Evolutionary conservation across 2,329 filamentous ascomycete species (phyloP), one percentile per base, ranked within the genome.

Genomic region (Beauveria caledonica): DNA sequence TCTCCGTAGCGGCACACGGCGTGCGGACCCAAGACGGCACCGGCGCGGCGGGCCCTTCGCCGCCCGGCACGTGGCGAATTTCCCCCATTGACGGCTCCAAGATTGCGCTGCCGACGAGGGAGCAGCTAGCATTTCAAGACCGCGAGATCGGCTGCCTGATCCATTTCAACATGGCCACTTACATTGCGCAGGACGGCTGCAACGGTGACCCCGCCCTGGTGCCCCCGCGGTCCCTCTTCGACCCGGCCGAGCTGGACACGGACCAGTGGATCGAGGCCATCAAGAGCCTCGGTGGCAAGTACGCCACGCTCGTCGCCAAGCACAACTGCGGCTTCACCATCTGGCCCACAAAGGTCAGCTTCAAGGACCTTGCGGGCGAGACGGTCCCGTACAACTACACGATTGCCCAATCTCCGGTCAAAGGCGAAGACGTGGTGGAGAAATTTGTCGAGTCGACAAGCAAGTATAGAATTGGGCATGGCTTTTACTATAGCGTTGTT

Each of bases 291-390:
- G 69, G 69, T n/a, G 69, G 65, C 10, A 66, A 65, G 42, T 69
- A 69, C 53, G 69, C 69, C 17, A 70, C 69, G 1, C 62, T 70
- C 27, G 68, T 70, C 5, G 69, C 66, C 9, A 70, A 70, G 54
- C 69, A 70, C 59, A 70, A 70, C 51, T 70, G 69, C 58, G 69
- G 69, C 13, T 70, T 70, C 60, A 65, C 66, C 3, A 67, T 63
- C 2, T 70, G 68, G 68, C 68, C 69, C 1, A 70, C 67, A 44
- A 50, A 67, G 42, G 67, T 70, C 6, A 63, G 56, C 17, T 70
- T 70, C 50, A 53, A 62, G 48, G 65, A 65, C 13, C 56, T 63
- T 4, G 66, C 68, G 15, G 66, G 66, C 17, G 56, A 65, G 15
- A 64, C 64, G 21, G 65, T 68, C n/a, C 25, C 56, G 10, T 70